Conservation (phyloP, 23 red algal species). For the Pyropia haitanensis region DNA sequence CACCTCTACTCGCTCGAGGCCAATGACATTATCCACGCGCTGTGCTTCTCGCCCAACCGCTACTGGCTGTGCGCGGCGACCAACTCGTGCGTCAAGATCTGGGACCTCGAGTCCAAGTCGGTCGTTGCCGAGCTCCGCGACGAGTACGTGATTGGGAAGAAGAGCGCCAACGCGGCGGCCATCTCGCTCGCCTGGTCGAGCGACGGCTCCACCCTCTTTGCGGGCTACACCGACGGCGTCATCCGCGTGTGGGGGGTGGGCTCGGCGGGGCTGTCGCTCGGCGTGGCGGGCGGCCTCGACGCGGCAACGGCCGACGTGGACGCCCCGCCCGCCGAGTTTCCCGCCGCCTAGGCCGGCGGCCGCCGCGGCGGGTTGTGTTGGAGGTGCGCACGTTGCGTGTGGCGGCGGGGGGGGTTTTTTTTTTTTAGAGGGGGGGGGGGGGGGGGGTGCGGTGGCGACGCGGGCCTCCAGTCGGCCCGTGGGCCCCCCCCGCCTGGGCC, state of each 20-base stretch:
- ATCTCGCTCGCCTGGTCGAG: slow-evolving; percentile 91
- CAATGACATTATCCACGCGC: slow-evolving; percentile 90
- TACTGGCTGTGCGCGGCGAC: slow-evolving; percentile 99
- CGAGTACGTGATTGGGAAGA: slow-evolving; percentile 74
- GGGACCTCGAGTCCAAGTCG: slow-evolving; percentile 97
- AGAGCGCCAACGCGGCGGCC: slow-evolving; percentile 70
- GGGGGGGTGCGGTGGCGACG: too few species aligned
- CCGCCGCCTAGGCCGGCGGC: too few species aligned
- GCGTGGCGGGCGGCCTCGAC: slow-evolving; percentile 20
- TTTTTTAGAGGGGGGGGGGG: too few species aligned
- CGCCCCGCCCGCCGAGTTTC: too few species aligned
- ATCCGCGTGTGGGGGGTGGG: slow-evolving; percentile 80
- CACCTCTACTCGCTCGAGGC: slow-evolving; percentile 96
- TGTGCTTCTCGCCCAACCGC: slow-evolving; percentile 97
- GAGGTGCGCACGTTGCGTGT: too few species aligned
- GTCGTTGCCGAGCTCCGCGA: slow-evolving; percentile 90
- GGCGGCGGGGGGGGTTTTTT: too few species aligned
- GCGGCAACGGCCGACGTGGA: slow-evolving; percentile 6
- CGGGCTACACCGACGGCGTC: slow-evolving; percentile 91
- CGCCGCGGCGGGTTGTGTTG: too few species aligned
- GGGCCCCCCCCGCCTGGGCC: too few species aligned
- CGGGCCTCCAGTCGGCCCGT: too few species aligned
- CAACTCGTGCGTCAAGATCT: slow-evolving; percentile 87
- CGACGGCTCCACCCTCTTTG: slow-evolving; percentile 92
- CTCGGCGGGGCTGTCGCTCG: slow-evolving; percentile 1